Evolutionary conservation across 2,329 filamentous ascomycete species (phyloP).

Genomic region (Fusarium miscanthi): DNA sequence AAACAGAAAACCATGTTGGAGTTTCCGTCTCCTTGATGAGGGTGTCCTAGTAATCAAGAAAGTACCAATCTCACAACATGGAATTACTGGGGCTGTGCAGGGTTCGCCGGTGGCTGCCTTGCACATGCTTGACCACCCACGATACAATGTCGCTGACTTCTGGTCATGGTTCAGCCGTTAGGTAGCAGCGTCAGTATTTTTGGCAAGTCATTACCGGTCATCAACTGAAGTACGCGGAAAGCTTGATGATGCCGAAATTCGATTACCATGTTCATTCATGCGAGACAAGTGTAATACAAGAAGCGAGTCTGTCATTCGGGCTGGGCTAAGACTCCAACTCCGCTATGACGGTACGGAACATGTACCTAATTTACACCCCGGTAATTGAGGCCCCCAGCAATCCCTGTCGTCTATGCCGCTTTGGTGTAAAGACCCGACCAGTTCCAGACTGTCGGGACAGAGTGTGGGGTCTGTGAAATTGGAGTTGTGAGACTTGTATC

Average conservation of each 20-base stretch:
- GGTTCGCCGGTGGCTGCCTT: background rate
- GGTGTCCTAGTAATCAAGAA: background rate
- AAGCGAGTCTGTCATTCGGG: conserved; percentile 7
- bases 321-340: conserved; percentile 7
- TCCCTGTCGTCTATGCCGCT: conserved; percentile 40
- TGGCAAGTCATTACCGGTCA: background rate
- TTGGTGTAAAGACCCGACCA: conserved; percentile 37
- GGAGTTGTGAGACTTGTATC: conserved; percentile 31
- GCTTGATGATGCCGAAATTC: conserved; percentile 20
- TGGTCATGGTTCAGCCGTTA: background rate
- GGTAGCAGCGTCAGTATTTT: background rate
- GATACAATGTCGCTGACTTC: background rate
- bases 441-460: conserved; percentile 45
- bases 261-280: conserved; percentile 28
- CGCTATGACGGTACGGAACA: conserved; percentile 9
- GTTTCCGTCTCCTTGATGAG: background rate
- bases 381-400: conserved; percentile 41
- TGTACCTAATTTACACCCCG: conserved; percentile 29
- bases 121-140: background rate
- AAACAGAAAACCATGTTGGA: background rate
- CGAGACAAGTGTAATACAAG: conserved; percentile 7
- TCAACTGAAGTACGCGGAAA: background rate
- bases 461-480: conserved; percentile 41
- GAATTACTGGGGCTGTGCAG: background rate
- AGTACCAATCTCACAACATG: background rate